Base-by-base conservation (phyloP, 2,329 filamentous ascomycete genomes). In the Cylindrodendrum hubeiense region DNA sequence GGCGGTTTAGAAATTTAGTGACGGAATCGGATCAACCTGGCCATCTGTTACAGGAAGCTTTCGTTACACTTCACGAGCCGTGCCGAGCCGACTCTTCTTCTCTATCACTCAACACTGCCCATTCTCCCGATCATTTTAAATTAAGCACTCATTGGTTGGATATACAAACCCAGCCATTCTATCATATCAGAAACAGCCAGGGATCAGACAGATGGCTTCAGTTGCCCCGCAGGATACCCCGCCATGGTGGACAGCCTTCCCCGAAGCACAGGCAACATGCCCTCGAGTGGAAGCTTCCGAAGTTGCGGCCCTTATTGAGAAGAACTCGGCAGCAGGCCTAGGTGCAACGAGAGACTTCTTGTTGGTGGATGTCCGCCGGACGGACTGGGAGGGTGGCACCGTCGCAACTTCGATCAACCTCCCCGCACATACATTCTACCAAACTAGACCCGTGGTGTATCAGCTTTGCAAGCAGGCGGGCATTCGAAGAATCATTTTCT, bases 381-480 rank as follows among this genome's bases (percentile, higher is more conserved):
- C 77, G 4, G 86, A 89, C 68, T 85, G 84, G 79, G 82, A 84
- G 72, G 89, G 90, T 26, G 89, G 89, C 43, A 90, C 88, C 0
- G 86, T 91, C 59, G 78, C 79, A 9, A 84, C 83, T 3, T 89
- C 88, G 1, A 80, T 91, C 67, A 88, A 89, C 67, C 77, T 89
- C 15, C 86, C 86, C 1, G 86, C 86, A 9, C 86, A 89, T 58
- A 84, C 81, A 13, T 81, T 89, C 41, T 87, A 86, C 57, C 83
- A 83, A 55, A 84, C 83, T 4, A 79, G 86, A 6, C 79, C 82
- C 4, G 76, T 78, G 6, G 73, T 87, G 28, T 83, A 87, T 66
- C 80, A 81, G 47, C 76, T 89, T 19, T 84, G 83, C 76, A 83
- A 82, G 67, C 80, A 84, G 60, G 86, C 85, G 2, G 81, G 80